phyloP scores from a whole-genome alignment of 805 yeast species.

The Torulaspora gathmanii region DNA sequence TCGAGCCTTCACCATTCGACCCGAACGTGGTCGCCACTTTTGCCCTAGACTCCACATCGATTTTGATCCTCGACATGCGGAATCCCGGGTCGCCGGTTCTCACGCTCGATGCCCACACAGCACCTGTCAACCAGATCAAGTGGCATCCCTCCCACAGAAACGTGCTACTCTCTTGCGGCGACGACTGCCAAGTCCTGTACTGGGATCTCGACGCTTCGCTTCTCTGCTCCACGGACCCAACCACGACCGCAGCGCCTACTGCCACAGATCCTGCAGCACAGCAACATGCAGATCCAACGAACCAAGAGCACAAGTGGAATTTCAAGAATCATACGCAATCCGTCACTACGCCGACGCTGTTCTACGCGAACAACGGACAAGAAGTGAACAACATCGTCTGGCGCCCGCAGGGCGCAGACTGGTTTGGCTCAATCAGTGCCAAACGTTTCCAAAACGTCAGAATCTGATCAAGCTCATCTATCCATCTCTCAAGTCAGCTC shows the following conservation, averaged over 20 bases:
- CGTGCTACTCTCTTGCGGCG: slow-evolving; percentile 57
- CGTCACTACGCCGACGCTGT: slow-evolving; percentile 38
- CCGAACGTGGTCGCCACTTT: slow-evolving; percentile 80
- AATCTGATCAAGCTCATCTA: slow-evolving; percentile 3
- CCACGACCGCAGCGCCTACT: neutral
- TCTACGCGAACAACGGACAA: slow-evolving; percentile 51
- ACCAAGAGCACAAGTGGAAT: slow-evolving; percentile 12
- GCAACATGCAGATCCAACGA: neutral
- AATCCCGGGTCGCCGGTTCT: slow-evolving; percentile 78
- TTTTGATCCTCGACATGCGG: slow-evolving; percentile 75
- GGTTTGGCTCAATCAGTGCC: slow-evolving; percentile 59
- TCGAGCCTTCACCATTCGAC: slow-evolving; percentile 75
- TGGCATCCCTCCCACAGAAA: slow-evolving; percentile 79
- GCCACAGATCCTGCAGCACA: neutral
- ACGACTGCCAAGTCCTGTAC: slow-evolving; percentile 66
- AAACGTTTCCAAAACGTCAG: slow-evolving; percentile 38
- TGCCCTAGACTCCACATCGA: slow-evolving; percentile 61
- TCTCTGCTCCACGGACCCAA: neutral
- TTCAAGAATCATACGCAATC: slow-evolving; percentile 15
- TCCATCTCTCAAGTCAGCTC: neutral
- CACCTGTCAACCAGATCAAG: slow-evolving; percentile 62
- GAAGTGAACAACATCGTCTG: slow-evolving; percentile 79
- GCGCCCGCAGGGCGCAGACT: slow-evolving; percentile 60
- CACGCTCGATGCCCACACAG: slow-evolving; percentile 62
- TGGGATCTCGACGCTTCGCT: slow-evolving; percentile 52